These are phyloP conservation scores for Nicotiana knightiana DNA, from an alignment of 257 asterid species.

Conservation along the genomic window DNA sequence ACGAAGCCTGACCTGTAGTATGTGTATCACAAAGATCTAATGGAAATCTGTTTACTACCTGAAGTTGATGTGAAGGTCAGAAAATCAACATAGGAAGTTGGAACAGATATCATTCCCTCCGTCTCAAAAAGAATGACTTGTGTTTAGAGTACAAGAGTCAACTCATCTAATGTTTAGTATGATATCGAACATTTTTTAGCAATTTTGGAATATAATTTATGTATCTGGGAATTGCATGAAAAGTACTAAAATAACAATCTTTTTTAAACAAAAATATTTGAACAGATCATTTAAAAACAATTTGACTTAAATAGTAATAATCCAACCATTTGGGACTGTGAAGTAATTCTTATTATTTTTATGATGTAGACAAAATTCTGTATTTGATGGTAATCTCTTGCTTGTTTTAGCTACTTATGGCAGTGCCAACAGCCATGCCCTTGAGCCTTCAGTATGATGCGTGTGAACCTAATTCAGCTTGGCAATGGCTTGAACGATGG, in stretches of 20 bases:
- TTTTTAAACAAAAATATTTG: background rate
- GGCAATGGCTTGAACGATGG: slow-evolving; percentile 94
- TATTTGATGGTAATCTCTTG: background rate
- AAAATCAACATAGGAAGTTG: background rate
- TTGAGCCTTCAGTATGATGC: slow-evolving; percentile 79
- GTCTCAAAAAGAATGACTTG: background rate
- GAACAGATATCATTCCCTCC: background rate
- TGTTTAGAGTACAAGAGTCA: background rate
- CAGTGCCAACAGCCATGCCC: slow-evolving; percentile 70
- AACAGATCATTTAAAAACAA: background rate
- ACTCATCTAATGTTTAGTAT: background rate
- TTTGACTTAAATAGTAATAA: background rate
- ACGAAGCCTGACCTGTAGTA: background rate
- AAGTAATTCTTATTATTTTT: background rate
- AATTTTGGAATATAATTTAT: background rate
- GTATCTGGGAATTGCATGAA: background rate
- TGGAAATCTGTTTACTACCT: background rate
- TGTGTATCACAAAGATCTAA: background rate
- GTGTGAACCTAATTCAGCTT: slow-evolving; percentile 69
- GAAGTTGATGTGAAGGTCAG: background rate
- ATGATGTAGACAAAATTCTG: background rate
- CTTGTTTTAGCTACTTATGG: slow-evolving; percentile 54
- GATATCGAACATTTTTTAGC: background rate
- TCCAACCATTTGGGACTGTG: background rate
- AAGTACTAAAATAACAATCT: background rate